phyloP scores from a whole-genome alignment of 2,329 filamentous ascomycete genomes.

The Diaporthe aspalathi region DNA sequence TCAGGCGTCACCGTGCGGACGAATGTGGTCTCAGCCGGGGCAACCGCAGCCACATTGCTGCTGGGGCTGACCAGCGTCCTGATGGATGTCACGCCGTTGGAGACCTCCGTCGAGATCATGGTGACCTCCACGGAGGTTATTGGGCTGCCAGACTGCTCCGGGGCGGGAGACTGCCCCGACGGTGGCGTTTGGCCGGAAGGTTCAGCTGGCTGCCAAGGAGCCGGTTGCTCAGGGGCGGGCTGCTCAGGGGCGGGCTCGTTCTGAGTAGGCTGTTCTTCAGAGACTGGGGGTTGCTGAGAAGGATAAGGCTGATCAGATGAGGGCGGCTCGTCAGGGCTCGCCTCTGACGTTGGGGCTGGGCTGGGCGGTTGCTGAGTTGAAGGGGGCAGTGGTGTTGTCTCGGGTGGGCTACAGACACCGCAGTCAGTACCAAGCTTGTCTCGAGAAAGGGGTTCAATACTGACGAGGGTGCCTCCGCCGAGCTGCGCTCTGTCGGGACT shows the following conservation, averaged over 20 bases:
- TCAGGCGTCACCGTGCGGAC: slow-evolving; percentile 11
- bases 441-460: background rate
- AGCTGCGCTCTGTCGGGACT: background rate
- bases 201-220: background rate
- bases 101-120: background rate
- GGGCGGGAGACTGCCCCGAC: background rate
- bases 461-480: slow-evolving; percentile 13
- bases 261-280: slow-evolving; percentile 10
- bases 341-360: background rate
- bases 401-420: background rate
- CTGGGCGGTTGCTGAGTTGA: background rate
- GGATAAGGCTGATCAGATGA: background rate
- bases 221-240: background rate
- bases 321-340: background rate
- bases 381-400: background rate
- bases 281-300: background rate
- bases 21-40: background rate
- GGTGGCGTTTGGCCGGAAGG: background rate
- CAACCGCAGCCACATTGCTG: background rate
- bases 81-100: background rate
- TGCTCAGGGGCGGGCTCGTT: too few species aligned
- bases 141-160: slow-evolving; percentile 9
- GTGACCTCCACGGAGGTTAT: slow-evolving; percentile 16
- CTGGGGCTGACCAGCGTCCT: slow-evolving; percentile 11
- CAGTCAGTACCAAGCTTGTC: background rate